Conservation (phyloP, 257 asterid genomes). For the Ajuga chamaepitys region DNA sequence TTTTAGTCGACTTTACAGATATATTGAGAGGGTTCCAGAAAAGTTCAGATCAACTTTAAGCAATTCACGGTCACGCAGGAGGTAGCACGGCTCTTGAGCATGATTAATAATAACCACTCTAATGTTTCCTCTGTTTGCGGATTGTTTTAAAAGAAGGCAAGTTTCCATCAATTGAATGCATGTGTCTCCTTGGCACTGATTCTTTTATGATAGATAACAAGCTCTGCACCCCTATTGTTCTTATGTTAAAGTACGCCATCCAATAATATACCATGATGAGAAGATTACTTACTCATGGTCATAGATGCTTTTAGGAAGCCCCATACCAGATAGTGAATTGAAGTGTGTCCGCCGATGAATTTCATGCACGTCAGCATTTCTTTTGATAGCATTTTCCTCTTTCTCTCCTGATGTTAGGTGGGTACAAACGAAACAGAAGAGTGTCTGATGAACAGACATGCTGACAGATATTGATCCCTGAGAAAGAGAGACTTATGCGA, state of each 20-base stretch:
- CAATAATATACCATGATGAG: background rate
- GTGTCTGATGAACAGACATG: slow-evolving; percentile 88
- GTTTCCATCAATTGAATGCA: background rate
- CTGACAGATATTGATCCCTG: slow-evolving; percentile 97
- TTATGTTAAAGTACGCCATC: background rate
- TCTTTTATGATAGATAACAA: background rate
- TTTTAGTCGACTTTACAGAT: background rate
- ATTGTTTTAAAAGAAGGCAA: slow-evolving; percentile 1
- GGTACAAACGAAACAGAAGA: slow-evolving; percentile 71
- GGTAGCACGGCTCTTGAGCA: background rate
- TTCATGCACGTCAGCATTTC: slow-evolving; percentile 82
- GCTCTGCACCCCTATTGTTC: background rate
- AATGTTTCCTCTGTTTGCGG: background rate
- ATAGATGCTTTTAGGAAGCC: slow-evolving; percentile 64
- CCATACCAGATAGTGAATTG: slow-evolving; percentile 42
- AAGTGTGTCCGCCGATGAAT: slow-evolving; percentile 82
- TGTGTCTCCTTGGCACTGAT: background rate
- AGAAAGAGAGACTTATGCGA: slow-evolving; percentile 16
- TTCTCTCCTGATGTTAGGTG: slow-evolving; percentile 92
- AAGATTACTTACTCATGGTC: slow-evolving; percentile 79
- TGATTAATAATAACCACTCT: background rate
- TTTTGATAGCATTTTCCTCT: slow-evolving; percentile 64
- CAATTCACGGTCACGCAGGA: background rate
- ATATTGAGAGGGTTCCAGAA: background rate
- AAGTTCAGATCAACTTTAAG: background rate